Evolutionary conservation across 2,329 filamentous ascomycete species (phyloP).

Genomic region (Cadophora sp.): DNA sequence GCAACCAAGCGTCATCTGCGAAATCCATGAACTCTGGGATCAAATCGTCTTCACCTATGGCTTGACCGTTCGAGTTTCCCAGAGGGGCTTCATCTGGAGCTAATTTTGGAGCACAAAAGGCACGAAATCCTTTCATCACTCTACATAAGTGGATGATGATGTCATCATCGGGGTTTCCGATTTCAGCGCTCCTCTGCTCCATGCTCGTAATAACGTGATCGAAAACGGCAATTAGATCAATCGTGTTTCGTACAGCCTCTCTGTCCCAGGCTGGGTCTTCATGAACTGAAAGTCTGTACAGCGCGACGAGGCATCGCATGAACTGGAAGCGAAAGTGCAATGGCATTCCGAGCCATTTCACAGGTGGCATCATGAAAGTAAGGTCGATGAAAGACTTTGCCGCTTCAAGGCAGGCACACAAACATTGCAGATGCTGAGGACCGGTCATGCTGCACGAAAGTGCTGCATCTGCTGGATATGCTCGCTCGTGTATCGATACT

Average conservation of each 20-base stretch:
- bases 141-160: background rate
- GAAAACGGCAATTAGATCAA: background rate
- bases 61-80: background rate
- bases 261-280: background rate
- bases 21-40: background rate
- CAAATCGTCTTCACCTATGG: background rate
- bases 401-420: background rate
- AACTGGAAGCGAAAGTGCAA: background rate
- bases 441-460: background rate
- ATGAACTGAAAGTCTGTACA: background rate
- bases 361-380: background rate
- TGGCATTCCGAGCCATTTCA: background rate
- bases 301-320: background rate
- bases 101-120: background rate
- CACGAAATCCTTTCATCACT: constrained; percentile 1
- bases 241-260: background rate
- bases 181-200: background rate
- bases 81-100: background rate
- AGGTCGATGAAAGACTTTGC: background rate
- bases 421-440: background rate
- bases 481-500: background rate
- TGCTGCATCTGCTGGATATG: background rate
- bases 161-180: background rate
- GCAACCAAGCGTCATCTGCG: background rate
- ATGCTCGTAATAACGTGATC: background rate